Conservation (phyloP, 148 eudicot species). For the Simmondsia chinensis region DNA sequence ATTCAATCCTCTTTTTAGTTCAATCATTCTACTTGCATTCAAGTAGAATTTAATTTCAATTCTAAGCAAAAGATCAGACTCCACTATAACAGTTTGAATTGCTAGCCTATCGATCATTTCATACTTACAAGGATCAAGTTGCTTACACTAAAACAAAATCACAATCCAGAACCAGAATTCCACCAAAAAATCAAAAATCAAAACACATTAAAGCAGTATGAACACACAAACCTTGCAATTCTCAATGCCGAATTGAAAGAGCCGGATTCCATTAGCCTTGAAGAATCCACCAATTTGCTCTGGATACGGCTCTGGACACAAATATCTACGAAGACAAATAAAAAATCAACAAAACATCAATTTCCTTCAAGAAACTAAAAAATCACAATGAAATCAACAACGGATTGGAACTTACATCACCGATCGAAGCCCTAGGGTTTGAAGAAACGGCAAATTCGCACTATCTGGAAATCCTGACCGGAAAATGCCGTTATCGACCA, state of each 20-base stretch:
- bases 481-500: conserved; percentile 42
- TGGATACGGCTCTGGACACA: conserved; percentile 43
- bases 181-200: neutral
- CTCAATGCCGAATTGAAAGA: conserved; percentile 35
- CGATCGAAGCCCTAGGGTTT: conserved; percentile 43
- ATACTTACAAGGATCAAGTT: too few relatives aligned
- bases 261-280: conserved; percentile 28
- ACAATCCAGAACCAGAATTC: neutral
- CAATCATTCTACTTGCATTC: too few relatives aligned
- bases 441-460: conserved; percentile 28
- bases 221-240: conserved; percentile 29
- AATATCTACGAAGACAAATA: conserved; percentile 19
- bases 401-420: conserved; percentile 12
- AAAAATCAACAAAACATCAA: neutral
- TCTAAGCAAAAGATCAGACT: too few relatives aligned
- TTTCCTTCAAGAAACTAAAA: neutral
- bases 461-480: conserved; percentile 35
- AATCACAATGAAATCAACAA: neutral
- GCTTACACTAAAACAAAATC: neutral
- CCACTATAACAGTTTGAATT: too few relatives aligned
- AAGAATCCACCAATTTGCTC: conserved; percentile 24
- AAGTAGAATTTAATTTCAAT: too few relatives aligned
- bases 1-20: too few relatives aligned
- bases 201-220: neutral
- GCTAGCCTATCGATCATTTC: too few relatives aligned